Evolutionary conservation across 1,284 basidiomycete species (phyloP), one percentile per base, ranked within the genome.

Genomic region (Austroboletus novae-zelandiae): DNA sequence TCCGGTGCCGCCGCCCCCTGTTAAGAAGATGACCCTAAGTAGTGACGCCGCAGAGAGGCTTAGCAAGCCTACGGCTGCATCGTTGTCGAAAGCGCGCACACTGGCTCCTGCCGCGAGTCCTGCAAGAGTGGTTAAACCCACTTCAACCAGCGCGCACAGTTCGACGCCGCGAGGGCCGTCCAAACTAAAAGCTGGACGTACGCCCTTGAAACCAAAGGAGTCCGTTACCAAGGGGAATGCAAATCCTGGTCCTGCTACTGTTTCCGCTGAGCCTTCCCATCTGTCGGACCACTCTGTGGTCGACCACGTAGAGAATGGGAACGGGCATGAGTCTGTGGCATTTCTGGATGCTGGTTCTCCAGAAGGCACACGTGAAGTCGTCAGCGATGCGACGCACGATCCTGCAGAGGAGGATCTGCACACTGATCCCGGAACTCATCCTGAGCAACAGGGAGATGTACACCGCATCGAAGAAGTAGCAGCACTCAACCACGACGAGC

Each of bases 21-120:
- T 68, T 25, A 81, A 76, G 71, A 86, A 83, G 67, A 61, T 69
- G 14, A 71, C 75, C 3, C 53, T 78, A 43, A 76, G 76, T 54
- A 74, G 71, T 45, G 74, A 71, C 25, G 69, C 74, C 4, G 72
- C 81, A 13, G 84, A 86, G 50, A 74, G 86, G 41, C 70, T 90
- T 40, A 85, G 79, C 67, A 88, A 88, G 65, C 88, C 86, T 11
- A 89, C 87, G 0, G 85, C 87, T 13, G 82, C 88, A 37, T 86
- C 84, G 14, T 66, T 86, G 52, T 81, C 80, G 27, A 83, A 79
- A 58, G 73, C 71, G 25, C 69, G 73, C 25, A 48, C 59, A 7
- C 61, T 64, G 10, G 56, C 56, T 27, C 37, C 58, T 30, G 59
- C 56, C 50, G 51, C 53, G 41, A 69, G 55, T 35, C 67, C 62